These are phyloP conservation scores for Penicillium simplicissimum DNA, from an alignment of 495 filamentous ascomycete genomes.

Conservation along the genomic window DNA sequence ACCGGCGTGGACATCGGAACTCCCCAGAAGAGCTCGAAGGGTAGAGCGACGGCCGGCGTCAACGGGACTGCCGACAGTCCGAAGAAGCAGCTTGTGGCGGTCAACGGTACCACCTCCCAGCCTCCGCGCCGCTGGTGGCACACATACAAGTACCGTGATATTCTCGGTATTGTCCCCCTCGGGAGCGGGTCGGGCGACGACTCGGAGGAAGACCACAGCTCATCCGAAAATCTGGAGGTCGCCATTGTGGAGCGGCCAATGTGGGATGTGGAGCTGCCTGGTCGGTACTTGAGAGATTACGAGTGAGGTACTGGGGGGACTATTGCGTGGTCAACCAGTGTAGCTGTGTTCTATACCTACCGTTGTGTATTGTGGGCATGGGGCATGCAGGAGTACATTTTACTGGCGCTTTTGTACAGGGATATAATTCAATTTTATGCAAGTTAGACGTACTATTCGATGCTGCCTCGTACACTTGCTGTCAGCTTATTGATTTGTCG, in stretches of 20 bases:
- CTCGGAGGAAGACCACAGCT: conserved; percentile 21
- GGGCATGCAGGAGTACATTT: conserved; percentile 27
- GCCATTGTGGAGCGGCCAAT: conserved; percentile 83
- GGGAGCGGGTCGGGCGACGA: conserved; percentile 28
- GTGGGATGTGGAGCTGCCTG: conserved; percentile 80
- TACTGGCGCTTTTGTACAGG: conserved; percentile 29
- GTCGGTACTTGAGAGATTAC: conserved; percentile 67
- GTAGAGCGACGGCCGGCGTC: conserved; percentile 9
- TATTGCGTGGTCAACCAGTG: conserved; percentile 8
- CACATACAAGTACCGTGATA: conserved; percentile 87
- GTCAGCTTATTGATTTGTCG: not conserved
- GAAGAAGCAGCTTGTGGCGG: conserved; percentile 33
- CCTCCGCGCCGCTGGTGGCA: conserved; percentile 61
- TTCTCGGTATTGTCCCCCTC: conserved; percentile 83
- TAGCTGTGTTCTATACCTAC: conserved; percentile 8
- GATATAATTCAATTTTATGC: conserved; percentile 8
- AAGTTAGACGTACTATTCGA: conserved; percentile 13
- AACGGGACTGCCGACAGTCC: conserved; percentile 24
- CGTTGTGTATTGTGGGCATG: conserved; percentile 20
- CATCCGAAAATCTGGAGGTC: conserved; percentile 63
- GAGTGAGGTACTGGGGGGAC: conserved; percentile 44
- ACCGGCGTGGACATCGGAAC: conserved; percentile 39
- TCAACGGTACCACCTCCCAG: conserved; percentile 23
- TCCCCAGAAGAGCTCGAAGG: conserved; percentile 30
- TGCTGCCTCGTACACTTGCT: not conserved